Base-by-base conservation (phyloP, 2,329 filamentous ascomycete genomes). In the Myrmaecium sp. region DNA sequence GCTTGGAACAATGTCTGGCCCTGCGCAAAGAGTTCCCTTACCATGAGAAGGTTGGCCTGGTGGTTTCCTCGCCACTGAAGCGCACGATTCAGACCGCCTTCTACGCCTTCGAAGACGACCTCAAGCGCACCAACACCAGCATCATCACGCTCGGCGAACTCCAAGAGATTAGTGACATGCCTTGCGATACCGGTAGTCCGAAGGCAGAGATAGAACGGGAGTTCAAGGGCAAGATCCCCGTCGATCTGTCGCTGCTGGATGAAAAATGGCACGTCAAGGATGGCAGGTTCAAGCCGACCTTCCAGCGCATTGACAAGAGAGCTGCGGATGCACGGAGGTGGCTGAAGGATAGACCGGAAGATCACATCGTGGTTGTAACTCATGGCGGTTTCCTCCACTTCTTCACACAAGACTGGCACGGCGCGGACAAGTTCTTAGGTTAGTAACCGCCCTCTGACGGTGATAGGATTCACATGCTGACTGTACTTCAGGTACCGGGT, bases 311-410 rank as follows among this genome's bases (percentile, higher is more conserved):
- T 22, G 60, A 66, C 33, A 57, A 52, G 17, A 58, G 79, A 10
- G 76, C 77, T 0, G 54, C 55, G n/a, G 60, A 59, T 14, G 69
- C 70, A 5, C 58, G 80, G 22, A 39, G 56, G 8, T 72, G 65
- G 52, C 46, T 89, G 20, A 54, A 54, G 38, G 42, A 36, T 6
- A 42, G 57, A 14, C 52, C 54, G 4, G 64, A 69, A 39, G 71
- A 78, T 40, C 66, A 86, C 38, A 66, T 92, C 15, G 69, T 75
- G 0, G 62, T 83, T 2, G 80, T 91, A 5, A 76, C 80, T 3
- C 83, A 92, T 41, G 83, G 83, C 2, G 79, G 77, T 1, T 78
- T 84, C 39, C 47, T 92, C 40, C 83, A 93, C 48, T 91, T 81
- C 41, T 55, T 93, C 35, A 89, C 80, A 0, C 69, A 83, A 37